These are phyloP conservation scores for Chytridiales sp. DNA, from an alignment of 371 early-diverging fungal species.

Conservation along the genomic window DNA sequence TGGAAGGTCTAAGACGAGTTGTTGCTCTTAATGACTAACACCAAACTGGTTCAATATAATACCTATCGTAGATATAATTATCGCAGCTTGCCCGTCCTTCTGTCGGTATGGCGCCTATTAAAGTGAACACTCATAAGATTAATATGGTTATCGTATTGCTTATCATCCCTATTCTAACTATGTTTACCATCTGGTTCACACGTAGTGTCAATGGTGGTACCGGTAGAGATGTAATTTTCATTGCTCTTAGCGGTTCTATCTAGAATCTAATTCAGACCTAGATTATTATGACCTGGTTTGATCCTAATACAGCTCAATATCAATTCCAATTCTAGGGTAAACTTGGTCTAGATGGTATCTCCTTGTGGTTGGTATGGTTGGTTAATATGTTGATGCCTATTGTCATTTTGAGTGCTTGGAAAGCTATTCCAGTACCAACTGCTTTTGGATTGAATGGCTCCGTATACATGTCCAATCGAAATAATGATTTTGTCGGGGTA, in stretches of 20 bases:
- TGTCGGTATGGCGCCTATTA: too few relatives aligned
- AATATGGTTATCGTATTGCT: conserved; percentile 2
- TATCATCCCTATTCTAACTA: conserved; percentile 7
- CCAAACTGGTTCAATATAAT: too few relatives aligned
- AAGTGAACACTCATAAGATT: too few relatives aligned
- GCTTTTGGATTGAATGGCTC: conserved; percentile 33
- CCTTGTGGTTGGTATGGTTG: conserved; percentile 64
- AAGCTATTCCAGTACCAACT: conserved; percentile 36
- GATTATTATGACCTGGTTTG: conserved; percentile 55
- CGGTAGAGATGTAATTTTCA: neutral
- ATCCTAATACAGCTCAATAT: conserved; percentile 57
- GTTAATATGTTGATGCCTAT: conserved; percentile 65
- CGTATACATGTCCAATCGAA: too few relatives aligned
- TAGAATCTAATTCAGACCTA: conserved; percentile 52
- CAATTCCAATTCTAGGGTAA: conserved; percentile 56
- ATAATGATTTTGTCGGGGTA: too few relatives aligned
- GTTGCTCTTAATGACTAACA: too few relatives aligned
- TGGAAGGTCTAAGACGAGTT: too few relatives aligned
- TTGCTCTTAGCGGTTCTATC: neutral
- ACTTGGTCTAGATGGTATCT: conserved; percentile 63
- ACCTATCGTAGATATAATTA: too few relatives aligned
- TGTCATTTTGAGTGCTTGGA: conserved; percentile 59
- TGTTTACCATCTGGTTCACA: conserved; percentile 4
- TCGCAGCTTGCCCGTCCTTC: too few relatives aligned
- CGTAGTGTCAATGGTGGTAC: too few relatives aligned